These are phyloP conservation scores for Acaromyces ingoldii DNA, from an alignment of 1,284 basidiomycete species.

Conservation along the genomic window DNA sequence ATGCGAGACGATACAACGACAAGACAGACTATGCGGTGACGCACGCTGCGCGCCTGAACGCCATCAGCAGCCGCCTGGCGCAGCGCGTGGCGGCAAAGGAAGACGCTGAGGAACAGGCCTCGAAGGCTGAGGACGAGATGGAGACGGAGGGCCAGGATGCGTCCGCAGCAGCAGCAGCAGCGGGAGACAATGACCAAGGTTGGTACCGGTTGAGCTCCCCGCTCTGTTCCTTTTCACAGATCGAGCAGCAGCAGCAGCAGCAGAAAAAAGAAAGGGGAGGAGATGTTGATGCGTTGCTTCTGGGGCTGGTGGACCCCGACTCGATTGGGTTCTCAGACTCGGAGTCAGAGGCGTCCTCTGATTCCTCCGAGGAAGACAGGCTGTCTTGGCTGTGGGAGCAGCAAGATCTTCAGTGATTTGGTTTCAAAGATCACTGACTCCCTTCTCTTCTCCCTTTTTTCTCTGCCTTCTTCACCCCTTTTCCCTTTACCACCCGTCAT, in stretches of 20 bases:
- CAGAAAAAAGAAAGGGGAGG: background rate
- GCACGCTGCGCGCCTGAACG: constrained; percentile 74
- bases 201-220: background rate
- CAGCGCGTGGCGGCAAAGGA: constrained; percentile 52
- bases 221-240: background rate
- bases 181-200: background rate
- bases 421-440: constrained; percentile 2
- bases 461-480: background rate
- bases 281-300: background rate
- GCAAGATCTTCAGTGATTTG: background rate
- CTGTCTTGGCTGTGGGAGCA: constrained; percentile 1
- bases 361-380: background rate
- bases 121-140: constrained; percentile 54
- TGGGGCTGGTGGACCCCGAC: background rate
- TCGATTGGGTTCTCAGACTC: background rate
- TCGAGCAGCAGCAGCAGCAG: background rate
- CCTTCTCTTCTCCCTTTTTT: background rate
- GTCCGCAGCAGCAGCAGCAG: background rate
- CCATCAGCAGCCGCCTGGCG: constrained; percentile 67
- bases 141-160: constrained; percentile 31
- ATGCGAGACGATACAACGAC: constrained; percentile 72
- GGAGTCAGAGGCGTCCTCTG: background rate
- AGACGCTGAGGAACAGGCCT: constrained; percentile 47
- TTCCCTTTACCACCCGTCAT: constrained; percentile 2
- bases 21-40: constrained; percentile 71